A percentile compares a stretch with the other conserved stretches of the same genome.
Conservation (phyloP, 148 eudicot species). For the Rhododendron molle region DNA sequence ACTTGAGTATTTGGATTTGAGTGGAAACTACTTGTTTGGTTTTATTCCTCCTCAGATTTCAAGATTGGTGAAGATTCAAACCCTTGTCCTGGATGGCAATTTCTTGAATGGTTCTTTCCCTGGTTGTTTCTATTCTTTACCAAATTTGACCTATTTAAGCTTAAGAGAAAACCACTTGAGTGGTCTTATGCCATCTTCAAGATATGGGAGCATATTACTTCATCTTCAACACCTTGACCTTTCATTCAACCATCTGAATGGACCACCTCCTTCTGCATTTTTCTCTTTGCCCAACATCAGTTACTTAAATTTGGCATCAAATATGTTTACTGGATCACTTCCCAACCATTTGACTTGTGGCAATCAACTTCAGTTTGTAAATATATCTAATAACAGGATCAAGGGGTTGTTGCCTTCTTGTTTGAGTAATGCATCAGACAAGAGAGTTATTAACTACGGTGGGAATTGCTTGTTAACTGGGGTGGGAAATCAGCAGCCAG, state of each 20-base stretch:
- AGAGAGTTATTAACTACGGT: constrained; percentile 25
- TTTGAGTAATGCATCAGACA: constrained; percentile 30
- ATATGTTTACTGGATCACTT: constrained; percentile 55
- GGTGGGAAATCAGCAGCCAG: constrained; percentile 46
- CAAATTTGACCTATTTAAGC: constrained; percentile 45
- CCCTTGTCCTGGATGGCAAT: constrained; percentile 51
- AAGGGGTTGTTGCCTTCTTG: constrained; percentile 52
- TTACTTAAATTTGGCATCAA: constrained; percentile 59
- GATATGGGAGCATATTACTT: constrained; percentile 13
- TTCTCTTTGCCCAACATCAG: constrained; percentile 54
- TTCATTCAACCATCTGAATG: constrained; percentile 47
- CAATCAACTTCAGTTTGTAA: constrained; percentile 44
- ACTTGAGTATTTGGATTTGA: constrained; percentile 58
- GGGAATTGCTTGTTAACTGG: constrained; percentile 59
- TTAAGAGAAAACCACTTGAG: constrained; percentile 40
- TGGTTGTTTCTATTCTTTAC: constrained; percentile 37
- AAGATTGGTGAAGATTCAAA: constrained; percentile 43
- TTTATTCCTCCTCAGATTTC: constrained; percentile 50
- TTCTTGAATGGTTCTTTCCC: constrained; percentile 54
- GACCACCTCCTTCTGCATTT: constrained; percentile 37
- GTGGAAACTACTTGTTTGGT: constrained; percentile 64
- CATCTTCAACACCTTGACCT: constrained; percentile 60
- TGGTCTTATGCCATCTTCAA: constrained; percentile 36
- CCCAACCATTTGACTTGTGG: constrained; percentile 53
- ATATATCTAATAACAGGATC: constrained; percentile 55